Conservation (phyloP, 345 rosid genomes). For the Aquilaria sinensis region DNA sequence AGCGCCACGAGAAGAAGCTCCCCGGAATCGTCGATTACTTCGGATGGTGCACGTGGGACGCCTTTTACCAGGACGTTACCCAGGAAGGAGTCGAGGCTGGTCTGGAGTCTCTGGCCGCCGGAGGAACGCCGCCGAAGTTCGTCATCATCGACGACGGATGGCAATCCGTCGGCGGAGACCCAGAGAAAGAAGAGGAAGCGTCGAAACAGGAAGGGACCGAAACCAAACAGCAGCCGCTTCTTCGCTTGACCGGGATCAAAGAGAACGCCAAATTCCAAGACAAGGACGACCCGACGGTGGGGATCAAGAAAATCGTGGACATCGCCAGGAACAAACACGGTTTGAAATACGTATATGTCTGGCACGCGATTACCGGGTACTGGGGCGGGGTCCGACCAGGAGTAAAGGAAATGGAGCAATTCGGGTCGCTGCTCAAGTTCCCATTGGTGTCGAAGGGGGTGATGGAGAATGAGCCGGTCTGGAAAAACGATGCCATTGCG, state of each 20-base stretch:
- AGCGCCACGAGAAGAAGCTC: conserved; percentile 79
- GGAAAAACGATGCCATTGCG: conserved; percentile 64
- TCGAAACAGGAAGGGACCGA: conserved; percentile 13
- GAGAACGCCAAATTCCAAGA: conserved; percentile 74
- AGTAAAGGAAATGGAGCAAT: conserved; percentile 52
- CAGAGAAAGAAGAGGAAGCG: conserved; percentile 3
- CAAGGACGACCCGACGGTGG: conserved; percentile 50
- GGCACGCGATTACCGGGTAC: conserved; percentile 96
- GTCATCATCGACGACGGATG: conserved; percentile 96
- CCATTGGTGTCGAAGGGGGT: conserved; percentile 65
- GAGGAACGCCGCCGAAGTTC: conserved; percentile 79
- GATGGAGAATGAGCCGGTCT: conserved; percentile 72
- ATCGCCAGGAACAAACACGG: conserved; percentile 62
- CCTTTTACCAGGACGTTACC: conserved; percentile 88
- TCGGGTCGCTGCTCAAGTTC: conserved; percentile 64
- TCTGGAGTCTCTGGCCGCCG: conserved; percentile 51
- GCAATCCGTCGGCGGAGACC: conserved; percentile 73
- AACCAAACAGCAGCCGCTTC: conserved; percentile 33
- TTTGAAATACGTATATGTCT: conserved; percentile 74
- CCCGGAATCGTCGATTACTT: conserved; percentile 77
- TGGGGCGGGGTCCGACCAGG: conserved; percentile 98
- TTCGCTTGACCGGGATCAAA: conserved; percentile 63
- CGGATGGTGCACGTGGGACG: conserved; percentile 99
- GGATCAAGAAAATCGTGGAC: conserved; percentile 68
- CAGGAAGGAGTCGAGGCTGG: conserved; percentile 94